These are phyloP conservation scores for Puya raimondii DNA, from an alignment of 176 grass and related monocot species.

Conservation along the genomic window DNA sequence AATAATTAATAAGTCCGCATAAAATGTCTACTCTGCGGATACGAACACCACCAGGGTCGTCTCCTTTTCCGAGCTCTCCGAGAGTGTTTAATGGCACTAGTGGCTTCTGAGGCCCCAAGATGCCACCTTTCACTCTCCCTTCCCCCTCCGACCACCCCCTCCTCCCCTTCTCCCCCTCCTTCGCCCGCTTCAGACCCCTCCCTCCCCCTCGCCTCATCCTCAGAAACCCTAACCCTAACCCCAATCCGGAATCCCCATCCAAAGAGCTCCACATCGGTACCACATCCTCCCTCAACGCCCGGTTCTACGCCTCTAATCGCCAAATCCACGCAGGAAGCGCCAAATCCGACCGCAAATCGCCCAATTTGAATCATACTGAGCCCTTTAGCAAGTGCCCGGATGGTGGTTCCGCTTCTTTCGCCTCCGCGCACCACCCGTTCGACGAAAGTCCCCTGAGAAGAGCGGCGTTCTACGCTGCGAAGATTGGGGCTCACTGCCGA, in stretches of 20 bases:
- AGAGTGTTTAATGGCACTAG: not conserved
- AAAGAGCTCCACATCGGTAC: not conserved
- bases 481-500: conserved; percentile 36
- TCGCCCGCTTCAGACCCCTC: conserved; percentile 15
- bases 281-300: not conserved
- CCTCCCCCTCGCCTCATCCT: not conserved
- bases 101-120: conserved; percentile 29
- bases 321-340: not conserved
- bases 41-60: not conserved
- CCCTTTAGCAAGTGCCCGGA: not conserved
- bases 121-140: conserved; percentile 2
- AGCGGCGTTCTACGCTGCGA: conserved; percentile 24
- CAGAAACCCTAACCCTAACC: not conserved
- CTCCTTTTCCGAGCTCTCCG: not conserved
- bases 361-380: not conserved
- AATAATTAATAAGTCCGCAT: no score
- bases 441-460: conserved; percentile 17
- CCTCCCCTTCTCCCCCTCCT: conserved; percentile 17
- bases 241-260: not conserved
- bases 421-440: conserved; percentile 4
- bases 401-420: no score
- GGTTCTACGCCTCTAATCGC: not conserved
- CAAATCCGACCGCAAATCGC: not conserved
- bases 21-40: no score
- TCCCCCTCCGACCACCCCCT: not conserved